Conservation (phyloP, 1,284 basidiomycete genomes). For the Amylostereum areolatum region DNA sequence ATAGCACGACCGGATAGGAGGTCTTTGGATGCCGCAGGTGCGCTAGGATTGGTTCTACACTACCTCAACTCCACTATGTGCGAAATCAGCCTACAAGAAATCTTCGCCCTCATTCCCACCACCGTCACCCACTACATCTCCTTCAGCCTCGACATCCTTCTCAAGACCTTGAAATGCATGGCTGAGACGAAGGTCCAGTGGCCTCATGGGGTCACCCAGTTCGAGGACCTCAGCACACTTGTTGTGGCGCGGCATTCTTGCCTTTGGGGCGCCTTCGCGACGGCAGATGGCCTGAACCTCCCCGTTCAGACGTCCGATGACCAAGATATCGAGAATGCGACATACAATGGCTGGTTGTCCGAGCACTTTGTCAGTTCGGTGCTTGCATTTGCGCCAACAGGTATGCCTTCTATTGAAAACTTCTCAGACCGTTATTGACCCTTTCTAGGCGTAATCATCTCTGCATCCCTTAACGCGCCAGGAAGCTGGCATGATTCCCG, state of each 20-base stretch:
- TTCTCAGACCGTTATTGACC: neutral
- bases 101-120: slow-evolving; percentile 28
- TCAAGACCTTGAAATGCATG: slow-evolving; percentile 24
- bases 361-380: slow-evolving; percentile 32
- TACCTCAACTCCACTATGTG: slow-evolving; percentile 36
- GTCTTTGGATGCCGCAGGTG: slow-evolving; percentile 40
- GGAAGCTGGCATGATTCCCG: neutral
- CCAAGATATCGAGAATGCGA: slow-evolving; percentile 38
- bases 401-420: slow-evolving; percentile 19
- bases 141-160: slow-evolving; percentile 28
- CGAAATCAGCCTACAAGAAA: slow-evolving; percentile 30
- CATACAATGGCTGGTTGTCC: slow-evolving; percentile 42
- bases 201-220: slow-evolving; percentile 25
- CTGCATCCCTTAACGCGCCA: neutral
- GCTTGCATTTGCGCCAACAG: slow-evolving; percentile 23
- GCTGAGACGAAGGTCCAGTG: slow-evolving; percentile 29
- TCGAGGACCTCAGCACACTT: slow-evolving; percentile 21
- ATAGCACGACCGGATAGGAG: slow-evolving; percentile 22
- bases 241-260: slow-evolving; percentile 29
- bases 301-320: slow-evolving; percentile 21
- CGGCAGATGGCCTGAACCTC: slow-evolving; percentile 24
- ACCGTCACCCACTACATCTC: slow-evolving; percentile 27
- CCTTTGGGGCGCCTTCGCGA: slow-evolving; percentile 34
- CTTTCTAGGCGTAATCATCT: neutral
- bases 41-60: slow-evolving; percentile 38